Conservation (phyloP, 305 asterid genomes). For the Vinca major region DNA sequence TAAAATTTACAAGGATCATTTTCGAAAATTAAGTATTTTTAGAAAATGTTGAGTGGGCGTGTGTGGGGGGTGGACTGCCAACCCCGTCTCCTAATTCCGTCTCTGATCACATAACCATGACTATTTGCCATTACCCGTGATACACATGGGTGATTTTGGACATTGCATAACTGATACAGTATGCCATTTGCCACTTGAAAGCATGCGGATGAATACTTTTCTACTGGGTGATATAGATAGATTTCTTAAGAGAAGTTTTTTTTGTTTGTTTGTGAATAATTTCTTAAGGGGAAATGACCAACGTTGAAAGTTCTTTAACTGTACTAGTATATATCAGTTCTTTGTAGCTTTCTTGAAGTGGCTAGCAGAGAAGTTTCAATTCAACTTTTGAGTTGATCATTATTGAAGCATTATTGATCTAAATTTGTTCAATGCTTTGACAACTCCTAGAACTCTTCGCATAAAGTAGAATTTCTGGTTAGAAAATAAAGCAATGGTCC, state of each 20-base stretch:
- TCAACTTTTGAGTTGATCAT: not conserved
- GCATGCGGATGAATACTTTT: not conserved
- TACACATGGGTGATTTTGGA: not conserved
- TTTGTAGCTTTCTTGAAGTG: not conserved
- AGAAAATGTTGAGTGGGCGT: no score
- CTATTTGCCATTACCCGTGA: not conserved
- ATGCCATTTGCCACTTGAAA: not conserved
- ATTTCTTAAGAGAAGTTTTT: not conserved
- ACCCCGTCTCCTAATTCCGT: no score
- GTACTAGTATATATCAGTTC: not conserved
- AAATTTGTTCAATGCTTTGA: not conserved
- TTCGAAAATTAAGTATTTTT: no score
- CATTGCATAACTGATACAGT: not conserved
- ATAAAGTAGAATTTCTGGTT: not conserved
- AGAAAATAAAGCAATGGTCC: not conserved
- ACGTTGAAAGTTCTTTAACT: not conserved
- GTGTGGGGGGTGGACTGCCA: no score
- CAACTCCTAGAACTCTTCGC: not conserved
- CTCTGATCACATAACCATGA: no score
- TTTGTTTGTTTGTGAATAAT: no score
- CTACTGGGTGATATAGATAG: not conserved
- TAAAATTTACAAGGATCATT: no score
- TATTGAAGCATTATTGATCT: conserved; percentile 3
- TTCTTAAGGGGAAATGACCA: not conserved
- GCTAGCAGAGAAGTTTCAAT: not conserved